A percentile compares a stretch with the other conserved stretches of the same genome.
Evolutionary conservation across 768 basidiomycete species (phyloP).

Genomic region (Psilocybe cyanescens): DNA sequence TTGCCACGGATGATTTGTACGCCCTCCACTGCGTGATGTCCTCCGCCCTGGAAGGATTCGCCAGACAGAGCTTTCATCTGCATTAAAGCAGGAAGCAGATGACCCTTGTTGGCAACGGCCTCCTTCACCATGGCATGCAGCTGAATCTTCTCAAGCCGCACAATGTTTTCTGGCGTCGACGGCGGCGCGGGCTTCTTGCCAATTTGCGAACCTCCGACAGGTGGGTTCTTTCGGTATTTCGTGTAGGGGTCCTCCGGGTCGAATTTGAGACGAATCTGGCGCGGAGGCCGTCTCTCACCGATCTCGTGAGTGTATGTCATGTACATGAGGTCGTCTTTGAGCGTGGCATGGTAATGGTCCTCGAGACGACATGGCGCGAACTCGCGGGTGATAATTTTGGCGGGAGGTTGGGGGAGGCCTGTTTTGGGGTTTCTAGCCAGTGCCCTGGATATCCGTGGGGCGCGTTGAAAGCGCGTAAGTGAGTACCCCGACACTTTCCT

Average conservation of each 20-base stretch:
- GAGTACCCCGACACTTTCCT: constrained; percentile 20
- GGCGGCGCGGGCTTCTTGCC: constrained; percentile 71
- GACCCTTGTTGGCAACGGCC: constrained; percentile 67
- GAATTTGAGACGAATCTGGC: constrained; percentile 67
- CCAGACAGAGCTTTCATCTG: constrained; percentile 88
- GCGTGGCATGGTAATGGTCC: constrained; percentile 83
- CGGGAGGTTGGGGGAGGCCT: constrained; percentile 76
- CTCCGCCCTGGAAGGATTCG: constrained; percentile 75
- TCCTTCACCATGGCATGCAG: constrained; percentile 89
- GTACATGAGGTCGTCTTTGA: constrained; percentile 92
- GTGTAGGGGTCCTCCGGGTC: constrained; percentile 85
- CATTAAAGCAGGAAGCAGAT: constrained; percentile 85
- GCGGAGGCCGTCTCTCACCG: constrained; percentile 53
- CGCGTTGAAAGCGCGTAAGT: constrained; percentile 54
- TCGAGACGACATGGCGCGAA: constrained; percentile 73
- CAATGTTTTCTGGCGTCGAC: constrained; percentile 68
- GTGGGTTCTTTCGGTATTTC: constrained; percentile 74
- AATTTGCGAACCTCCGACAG: constrained; percentile 71
- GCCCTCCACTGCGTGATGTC: constrained; percentile 68
- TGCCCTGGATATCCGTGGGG: constrained; percentile 46
- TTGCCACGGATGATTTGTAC: constrained; percentile 77
- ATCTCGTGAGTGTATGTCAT: constrained; percentile 86
- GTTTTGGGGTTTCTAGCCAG: constrained; percentile 51
- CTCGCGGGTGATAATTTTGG: constrained; percentile 67
- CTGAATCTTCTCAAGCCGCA: constrained; percentile 81